Conservation (phyloP, 2,329 filamentous ascomycete genomes). For the Aspergillus glaucus region DNA sequence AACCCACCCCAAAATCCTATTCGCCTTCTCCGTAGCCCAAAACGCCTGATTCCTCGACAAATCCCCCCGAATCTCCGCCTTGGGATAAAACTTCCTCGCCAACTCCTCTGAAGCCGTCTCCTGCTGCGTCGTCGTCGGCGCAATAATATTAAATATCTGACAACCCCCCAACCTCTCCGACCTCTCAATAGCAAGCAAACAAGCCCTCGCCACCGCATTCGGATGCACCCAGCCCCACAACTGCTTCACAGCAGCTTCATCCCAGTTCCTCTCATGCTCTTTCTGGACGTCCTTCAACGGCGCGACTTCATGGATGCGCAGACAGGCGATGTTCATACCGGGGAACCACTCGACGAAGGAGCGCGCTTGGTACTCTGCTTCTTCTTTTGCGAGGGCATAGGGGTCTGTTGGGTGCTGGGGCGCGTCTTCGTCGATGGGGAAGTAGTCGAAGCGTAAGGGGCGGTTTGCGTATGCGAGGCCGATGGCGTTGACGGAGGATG, state of each 20-base stretch:
- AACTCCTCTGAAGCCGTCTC: too few species aligned
- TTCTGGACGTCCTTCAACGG: conserved; percentile 22
- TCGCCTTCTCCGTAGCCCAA: too few species aligned
- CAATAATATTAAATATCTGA: conserved; percentile 8
- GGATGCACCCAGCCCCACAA: conserved; percentile 35
- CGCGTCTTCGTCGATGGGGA: conserved; percentile 33
- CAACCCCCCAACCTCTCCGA: conserved; percentile 25
- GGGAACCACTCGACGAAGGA: conserved; percentile 33
- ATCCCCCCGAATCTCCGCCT: too few species aligned
- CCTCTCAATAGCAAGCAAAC: conserved; percentile 28
- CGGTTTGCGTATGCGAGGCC: conserved; percentile 33
- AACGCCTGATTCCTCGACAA: too few species aligned
- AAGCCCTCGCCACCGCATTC: conserved; percentile 29
- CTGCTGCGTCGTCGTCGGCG: too few species aligned
- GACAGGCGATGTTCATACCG: conserved; percentile 32
- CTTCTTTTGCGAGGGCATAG: conserved; percentile 33
- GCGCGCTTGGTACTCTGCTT: conserved; percentile 29
- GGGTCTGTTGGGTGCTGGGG: conserved; percentile 28
- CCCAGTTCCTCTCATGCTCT: conserved; percentile 29
- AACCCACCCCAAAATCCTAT: too few species aligned
- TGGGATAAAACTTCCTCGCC: too few species aligned
- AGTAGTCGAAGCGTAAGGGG: conserved; percentile 30
- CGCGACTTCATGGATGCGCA: conserved; percentile 35
- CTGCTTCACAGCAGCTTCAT: conserved; percentile 27
- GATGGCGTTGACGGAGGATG: conserved; percentile 34